Percentiles rank a stretch among this genome's conserved stretches.
Evolutionary conservation across 2,329 filamentous ascomycete genomes (phyloP).

Genomic region (Scleromitrula shiraiana): DNA sequence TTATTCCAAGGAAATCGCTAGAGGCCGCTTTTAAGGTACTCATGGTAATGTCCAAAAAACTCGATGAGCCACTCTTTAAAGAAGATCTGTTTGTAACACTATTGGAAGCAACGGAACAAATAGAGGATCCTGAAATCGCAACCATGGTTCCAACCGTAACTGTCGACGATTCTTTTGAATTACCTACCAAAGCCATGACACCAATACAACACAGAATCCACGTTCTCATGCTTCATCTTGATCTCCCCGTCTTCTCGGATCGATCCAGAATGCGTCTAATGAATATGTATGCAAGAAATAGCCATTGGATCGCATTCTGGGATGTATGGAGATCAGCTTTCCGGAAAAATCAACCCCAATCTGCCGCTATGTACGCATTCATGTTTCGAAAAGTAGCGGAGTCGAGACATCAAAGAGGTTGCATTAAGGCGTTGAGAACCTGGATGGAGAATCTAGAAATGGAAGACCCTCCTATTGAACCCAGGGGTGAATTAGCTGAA

Average conservation of each 20-base stretch:
- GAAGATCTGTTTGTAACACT: conserved; percentile 25
- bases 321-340: conserved; percentile 49
- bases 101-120: conserved; percentile 18
- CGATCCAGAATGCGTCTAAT: conserved; percentile 36
- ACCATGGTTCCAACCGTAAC: conserved; percentile 23
- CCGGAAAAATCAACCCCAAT: conserved; percentile 40
- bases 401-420: conserved; percentile 36
- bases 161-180: conserved; percentile 17
- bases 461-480: conserved; percentile 43
- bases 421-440: conserved; percentile 41
- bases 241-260: conserved; percentile 36
- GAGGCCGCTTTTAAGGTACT: conserved; percentile 34
- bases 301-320: conserved; percentile 52
- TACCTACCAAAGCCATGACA: conserved; percentile 16
- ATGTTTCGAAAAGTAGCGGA: conserved; percentile 43
- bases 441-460: conserved; percentile 51
- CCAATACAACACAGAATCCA: conserved; percentile 30
- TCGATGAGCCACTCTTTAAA: conserved; percentile 34
- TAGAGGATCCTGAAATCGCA: not conserved
- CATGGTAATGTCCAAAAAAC: conserved; percentile 34
- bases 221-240: conserved; percentile 38
- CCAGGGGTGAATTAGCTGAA: conserved; percentile 37
- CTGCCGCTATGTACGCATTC: conserved; percentile 45
- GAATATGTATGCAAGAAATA: conserved; percentile 37
- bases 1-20: no score